Evolutionary conservation across 139 green algal genomes (phyloP), one percentile per base, ranked within the genome.

Genomic region (Bryopsis sp.): DNA sequence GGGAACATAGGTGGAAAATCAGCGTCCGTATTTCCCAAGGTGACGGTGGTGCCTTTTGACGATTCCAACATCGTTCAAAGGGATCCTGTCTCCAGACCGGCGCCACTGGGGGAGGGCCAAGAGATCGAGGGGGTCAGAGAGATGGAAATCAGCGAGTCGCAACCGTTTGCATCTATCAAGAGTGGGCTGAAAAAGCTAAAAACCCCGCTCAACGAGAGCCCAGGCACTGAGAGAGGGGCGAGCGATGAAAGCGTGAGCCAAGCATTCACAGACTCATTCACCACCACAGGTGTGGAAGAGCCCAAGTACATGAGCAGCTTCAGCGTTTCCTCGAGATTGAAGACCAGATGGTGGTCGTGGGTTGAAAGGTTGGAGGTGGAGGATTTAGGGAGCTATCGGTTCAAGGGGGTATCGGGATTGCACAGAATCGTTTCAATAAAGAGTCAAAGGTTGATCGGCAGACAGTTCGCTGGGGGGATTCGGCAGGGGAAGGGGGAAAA

Each of bases 401-500:
- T 82, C 72, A 82, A 82, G 73, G 76, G 76, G n/a, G 76, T 82
- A 22, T 66, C 73, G 2, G 76, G 76, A n/a, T 65, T 67, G 2
- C 76, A 82, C 57, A 32, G 57, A 28, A 80, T 82, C 48, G 68
- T 77, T 19, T 69, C 62, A 2, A 73, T 82, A 2, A 66, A 58
- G 29, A 76, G 58, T 2, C 68, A 63, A 22, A 48, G 68, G 61
- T 72, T 78, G 0, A 58, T 59, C 0, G 65, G 68, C 24, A 74
- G 76, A 48, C 76, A 70, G 26, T 79, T 79, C 74, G 68, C 70
- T 15, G 74, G 64, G 28, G 68, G 63, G 26, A 67, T 80, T 7
- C 69, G 72, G 28, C 71, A 72, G 73, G 67, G 67, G 63, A 82
- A 82, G 64, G 76, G 76, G 1, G 68, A 82, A 62, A 50, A 67